These are phyloP conservation scores for Pleurotus sapidus DNA, from an alignment of 768 basidiomycete genomes.

Conservation along the genomic window DNA sequence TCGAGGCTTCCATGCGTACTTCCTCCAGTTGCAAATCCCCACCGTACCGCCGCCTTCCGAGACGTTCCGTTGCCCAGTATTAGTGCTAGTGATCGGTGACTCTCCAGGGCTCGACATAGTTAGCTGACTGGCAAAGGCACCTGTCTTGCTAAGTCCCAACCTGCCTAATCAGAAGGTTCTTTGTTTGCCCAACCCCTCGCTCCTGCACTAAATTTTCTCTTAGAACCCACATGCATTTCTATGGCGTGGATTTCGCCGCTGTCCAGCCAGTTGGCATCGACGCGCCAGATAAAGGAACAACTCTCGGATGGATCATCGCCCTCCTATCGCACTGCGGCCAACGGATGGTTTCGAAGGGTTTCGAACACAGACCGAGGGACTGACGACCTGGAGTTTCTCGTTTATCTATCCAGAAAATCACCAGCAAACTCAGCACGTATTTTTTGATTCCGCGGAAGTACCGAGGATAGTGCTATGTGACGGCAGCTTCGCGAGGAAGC, in stretches of 20 bases:
- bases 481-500: too few relatives aligned
- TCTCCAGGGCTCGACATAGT: too few relatives aligned
- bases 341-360: too few relatives aligned
- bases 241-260: neutral
- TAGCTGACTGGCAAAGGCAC: too few relatives aligned
- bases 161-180: neutral
- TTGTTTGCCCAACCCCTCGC: neutral
- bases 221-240: neutral
- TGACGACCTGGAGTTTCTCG: too few relatives aligned
- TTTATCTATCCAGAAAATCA: neutral
- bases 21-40: neutral
- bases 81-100: too few relatives aligned
- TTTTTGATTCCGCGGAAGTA: neutral
- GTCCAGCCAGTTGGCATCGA: neutral
- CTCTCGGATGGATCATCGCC: slow-evolving; percentile 1
- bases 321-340: neutral
- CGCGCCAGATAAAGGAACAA: neutral
- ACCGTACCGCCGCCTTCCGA: slow-evolving; percentile 8
- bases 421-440: neutral
- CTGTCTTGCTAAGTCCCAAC: too few relatives aligned
- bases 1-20: too few relatives aligned
- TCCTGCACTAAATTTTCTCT: neutral
- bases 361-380: too few relatives aligned
- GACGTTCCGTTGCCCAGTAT: neutral
- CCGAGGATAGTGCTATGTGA: neutral